Evolutionary conservation across 2,329 filamentous ascomycete genomes (phyloP).

Genomic region (Fusarium napiforme): DNA sequence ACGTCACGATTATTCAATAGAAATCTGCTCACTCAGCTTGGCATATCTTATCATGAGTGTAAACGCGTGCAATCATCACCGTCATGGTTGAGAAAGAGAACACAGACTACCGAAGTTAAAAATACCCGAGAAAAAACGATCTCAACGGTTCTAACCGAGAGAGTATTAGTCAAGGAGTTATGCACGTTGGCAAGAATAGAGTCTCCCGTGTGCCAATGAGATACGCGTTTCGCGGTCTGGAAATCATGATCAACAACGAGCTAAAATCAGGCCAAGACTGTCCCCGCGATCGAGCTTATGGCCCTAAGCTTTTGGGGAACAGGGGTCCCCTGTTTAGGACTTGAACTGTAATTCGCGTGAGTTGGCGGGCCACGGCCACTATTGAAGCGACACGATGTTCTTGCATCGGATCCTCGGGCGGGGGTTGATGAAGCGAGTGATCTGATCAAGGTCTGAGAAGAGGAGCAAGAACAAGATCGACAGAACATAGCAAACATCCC

Average conservation of each 20-base stretch:
- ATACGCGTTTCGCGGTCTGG: not conserved
- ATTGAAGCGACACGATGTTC: conserved; percentile 11
- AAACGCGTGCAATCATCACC: not conserved
- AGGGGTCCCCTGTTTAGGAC: conserved; percentile 11
- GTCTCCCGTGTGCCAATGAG: conserved; percentile 3
- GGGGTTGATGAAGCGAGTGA: not conserved
- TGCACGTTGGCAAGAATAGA: conserved; percentile 12
- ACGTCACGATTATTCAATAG: conserved; percentile 30
- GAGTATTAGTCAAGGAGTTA: not conserved
- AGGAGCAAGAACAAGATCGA: not conserved
- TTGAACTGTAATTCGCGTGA: not conserved
- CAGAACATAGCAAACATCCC: not conserved
- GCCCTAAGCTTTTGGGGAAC: not conserved
- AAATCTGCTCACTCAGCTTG: not conserved
- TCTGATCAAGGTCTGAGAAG: not conserved
- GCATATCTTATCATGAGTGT: not conserved
- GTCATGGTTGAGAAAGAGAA: conserved; percentile 5
- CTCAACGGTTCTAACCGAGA: conserved; percentile 1
- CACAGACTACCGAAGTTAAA: conserved; percentile 17
- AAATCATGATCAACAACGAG: conserved; percentile 3
- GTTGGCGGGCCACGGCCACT: conserved; percentile 6
- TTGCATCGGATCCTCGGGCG: conserved; percentile 17
- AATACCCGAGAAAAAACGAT: not conserved
- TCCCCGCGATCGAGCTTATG: conserved; percentile 18
- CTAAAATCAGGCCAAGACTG: conserved; percentile 13